Evolutionary conservation across 2,329 filamentous ascomycete species (phyloP).

Genomic region (Dichotomopilus funicola): DNA sequence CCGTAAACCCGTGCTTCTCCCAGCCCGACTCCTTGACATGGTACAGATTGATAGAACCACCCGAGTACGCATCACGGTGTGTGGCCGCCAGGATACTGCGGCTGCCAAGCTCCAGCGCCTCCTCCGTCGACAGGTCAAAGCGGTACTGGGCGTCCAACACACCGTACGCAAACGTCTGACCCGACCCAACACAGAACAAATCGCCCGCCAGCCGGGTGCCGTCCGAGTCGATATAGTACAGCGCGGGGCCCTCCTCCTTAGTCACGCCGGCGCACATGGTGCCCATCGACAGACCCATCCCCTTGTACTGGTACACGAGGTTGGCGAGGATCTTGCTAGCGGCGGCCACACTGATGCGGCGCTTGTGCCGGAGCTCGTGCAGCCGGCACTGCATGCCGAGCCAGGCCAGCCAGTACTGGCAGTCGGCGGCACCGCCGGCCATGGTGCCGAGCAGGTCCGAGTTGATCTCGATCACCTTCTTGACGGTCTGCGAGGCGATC

Average conservation of each 20-base stretch:
- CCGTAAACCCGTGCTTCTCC: conserved; percentile 97
- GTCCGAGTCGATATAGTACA: conserved; percentile 99
- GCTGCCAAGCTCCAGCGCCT: conserved; percentile 83
- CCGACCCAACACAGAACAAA: conserved; percentile 95
- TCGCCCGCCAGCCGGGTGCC: conserved; percentile 89
- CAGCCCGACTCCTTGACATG: conserved; percentile 98
- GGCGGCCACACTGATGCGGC: conserved; percentile 93
- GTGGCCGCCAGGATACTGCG: conserved; percentile 93
- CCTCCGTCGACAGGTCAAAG: conserved; percentile 80
- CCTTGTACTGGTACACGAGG: conserved; percentile 97
- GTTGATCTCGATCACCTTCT: conserved; percentile 99
- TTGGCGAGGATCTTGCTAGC: conserved; percentile 98
- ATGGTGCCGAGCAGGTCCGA: conserved; percentile 90
- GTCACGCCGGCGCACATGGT: conserved; percentile 99
- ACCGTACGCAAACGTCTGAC: conserved; percentile 98
- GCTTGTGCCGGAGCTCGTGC: conserved; percentile 98
- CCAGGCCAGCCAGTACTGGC: conserved; percentile 99
- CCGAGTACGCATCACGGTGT: conserved; percentile 96
- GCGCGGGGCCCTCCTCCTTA: conserved; percentile 86
- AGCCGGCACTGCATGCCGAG: conserved; percentile 98
- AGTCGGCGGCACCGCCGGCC: conserved; percentile 97
- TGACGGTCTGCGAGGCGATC: conserved; percentile 99
- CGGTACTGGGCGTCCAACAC: conserved; percentile 93
- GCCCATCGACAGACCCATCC: conserved; percentile 97
- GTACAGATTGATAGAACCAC: conserved; percentile 97